Base-by-base conservation (phyloP, 352 stramenopile genomes). In the Phytophthora citrophthora region DNA sequence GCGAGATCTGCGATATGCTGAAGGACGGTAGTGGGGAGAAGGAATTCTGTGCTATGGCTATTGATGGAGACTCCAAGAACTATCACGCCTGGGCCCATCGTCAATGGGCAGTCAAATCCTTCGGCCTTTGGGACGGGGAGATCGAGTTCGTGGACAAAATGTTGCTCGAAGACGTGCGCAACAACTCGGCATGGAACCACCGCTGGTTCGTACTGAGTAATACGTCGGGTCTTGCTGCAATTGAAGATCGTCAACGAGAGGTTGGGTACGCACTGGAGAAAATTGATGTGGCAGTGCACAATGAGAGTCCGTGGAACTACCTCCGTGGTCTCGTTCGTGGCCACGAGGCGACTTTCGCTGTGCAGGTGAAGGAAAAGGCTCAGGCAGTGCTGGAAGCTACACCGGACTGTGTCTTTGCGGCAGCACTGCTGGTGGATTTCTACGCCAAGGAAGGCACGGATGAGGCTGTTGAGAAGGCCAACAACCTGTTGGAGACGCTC, bases 51-150 rank as follows among this genome's bases (percentile, higher is more conserved):
- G 86, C 83, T 44, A 74, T 84, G 46, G 93, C 98, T n/a, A 89
- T 99, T 31, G 66, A 81, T 1, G 84, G 92, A n/a, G 97, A 99
- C 79, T 77, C 88, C 24, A 99, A 99, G 83, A 99, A 99, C 74
- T 99, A 99, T 77, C 97, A 99, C 77, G 95, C 96, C 4, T 99
- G 97, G 97, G 93, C 92, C 3, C 96, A 99, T 71, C 90, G 88
- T n/a, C 96, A 99, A 75, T 99, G 93, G 94, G 88, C 97, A 7
- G 65, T 98, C 49, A 87, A 93, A 64, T 87, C 77, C 8, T 95
- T 96, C 61, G 36, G 60, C 5, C 73, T 97, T n/a, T 99, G 93
- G 87, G 84, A 97, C 39, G 81, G 79, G 41, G 97, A 99, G 87
- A 77, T 99, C 26, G 81, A 81, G 36, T 98, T 88, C 61, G 80